Base-by-base conservation (phyloP, 2,329 filamentous ascomycete species). In the Fusarium dimerum region DNA sequence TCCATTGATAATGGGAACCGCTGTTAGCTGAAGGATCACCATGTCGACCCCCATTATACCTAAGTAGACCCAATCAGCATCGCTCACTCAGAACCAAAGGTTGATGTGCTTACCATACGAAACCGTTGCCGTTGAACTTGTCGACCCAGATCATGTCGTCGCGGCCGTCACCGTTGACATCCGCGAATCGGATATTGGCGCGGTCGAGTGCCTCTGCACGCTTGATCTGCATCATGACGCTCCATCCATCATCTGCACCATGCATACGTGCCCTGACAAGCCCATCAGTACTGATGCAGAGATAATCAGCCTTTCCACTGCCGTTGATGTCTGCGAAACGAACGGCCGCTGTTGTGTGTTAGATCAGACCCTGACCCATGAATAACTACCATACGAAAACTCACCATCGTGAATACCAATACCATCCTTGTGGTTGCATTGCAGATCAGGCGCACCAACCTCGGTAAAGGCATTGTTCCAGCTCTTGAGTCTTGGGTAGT, bases 321-420 rank as follows among this genome's bases (percentile, higher is more conserved):
- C 48, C 40, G 11, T 70, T 62, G 2, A 82, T 55, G 15, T 71
- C 66, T 62, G 52, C 52, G 18, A 55, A 55, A 2, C 38, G 42
- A 12, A 52, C 39, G 20, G 42, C 26, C 11, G 34, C 29, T 43
- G 42, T 26, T 7, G 7, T 26, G 11, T 9, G 6, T 16, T 2
- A 4, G 12, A 30, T 29, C 42, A 30, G 42, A n/a, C n/a, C n/a
- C n/a, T n/a, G n/a, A n/a, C n/a, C n/a, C n/a, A n/a, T n/a, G n/a
- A n/a, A n/a, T n/a, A n/a, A n/a, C n/a, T n/a, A n/a, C n/a, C n/a
- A n/a, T 66, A 12, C 12, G 36, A 3, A 41, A 6, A 32, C 29
- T 17, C 36, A 42, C 48, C 26, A 15, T 46, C 30, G 17, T 34
- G 39, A n/a, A 49, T 44, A 13, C 29, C 26, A 5, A 44, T 7